A percentile compares a stretch with the other conserved stretches of the same genome.
phyloP scores from a whole-genome alignment of 1,284 basidiomycete genomes.

The Cryptococcus sp. region DNA sequence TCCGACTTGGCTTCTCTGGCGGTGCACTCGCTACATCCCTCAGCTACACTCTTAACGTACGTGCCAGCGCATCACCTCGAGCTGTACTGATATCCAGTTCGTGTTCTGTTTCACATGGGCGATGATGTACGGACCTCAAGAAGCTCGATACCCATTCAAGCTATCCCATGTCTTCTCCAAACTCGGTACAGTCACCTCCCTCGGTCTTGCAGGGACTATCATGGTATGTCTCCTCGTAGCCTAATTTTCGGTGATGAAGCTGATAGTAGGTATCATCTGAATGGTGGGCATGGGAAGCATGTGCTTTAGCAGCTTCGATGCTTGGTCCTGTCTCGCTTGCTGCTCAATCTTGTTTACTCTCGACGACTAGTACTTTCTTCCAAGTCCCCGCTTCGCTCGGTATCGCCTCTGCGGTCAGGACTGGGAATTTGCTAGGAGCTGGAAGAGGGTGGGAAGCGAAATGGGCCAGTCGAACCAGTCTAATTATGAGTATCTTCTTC shows the following conservation, averaged over 20 bases:
- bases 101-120: conserved; percentile 65
- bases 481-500: conserved; percentile 60
- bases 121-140: conserved; percentile 65
- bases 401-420: conserved; percentile 76
- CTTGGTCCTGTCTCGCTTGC: conserved; percentile 52
- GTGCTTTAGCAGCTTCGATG: conserved; percentile 44
- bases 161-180: conserved; percentile 61
- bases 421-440: conserved; percentile 78
- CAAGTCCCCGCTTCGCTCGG: conserved; percentile 79
- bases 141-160: conserved; percentile 77
- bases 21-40: conserved; percentile 86
- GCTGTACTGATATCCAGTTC: conserved; percentile 16
- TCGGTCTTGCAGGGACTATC: conserved; percentile 66
- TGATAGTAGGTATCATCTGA: conserved; percentile 47
- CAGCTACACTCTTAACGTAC: conserved; percentile 66
- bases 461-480: conserved; percentile 59
- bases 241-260: background rate
- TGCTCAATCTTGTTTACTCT: conserved; percentile 53
- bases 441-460: conserved; percentile 62
- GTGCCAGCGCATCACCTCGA: too few relatives aligned
- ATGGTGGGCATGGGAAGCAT: conserved; percentile 50
- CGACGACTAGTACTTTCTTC: conserved; percentile 65
- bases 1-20: conserved; percentile 85
- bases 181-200: conserved; percentile 64
- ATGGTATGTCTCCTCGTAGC: conserved; percentile 53